Conservation (phyloP, 2,329 filamentous ascomycete species). For the Thelonectria blattea region DNA sequence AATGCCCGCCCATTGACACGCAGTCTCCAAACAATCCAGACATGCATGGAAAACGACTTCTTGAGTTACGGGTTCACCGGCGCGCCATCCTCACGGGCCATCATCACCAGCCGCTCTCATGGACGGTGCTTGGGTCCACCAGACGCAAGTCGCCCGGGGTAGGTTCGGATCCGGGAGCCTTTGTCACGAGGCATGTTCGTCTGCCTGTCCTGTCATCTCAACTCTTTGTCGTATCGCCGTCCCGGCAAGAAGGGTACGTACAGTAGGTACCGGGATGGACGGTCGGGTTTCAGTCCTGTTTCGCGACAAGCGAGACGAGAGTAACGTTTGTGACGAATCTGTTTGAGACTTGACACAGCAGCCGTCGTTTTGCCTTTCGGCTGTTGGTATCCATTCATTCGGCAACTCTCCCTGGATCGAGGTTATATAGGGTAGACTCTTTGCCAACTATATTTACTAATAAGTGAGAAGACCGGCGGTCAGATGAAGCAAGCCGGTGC, state of each 20-base stretch:
- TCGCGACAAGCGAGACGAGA: constrained; percentile 23
- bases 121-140: constrained; percentile 6
- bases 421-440: not conserved
- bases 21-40: constrained; percentile 3
- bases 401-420: not conserved
- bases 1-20: not conserved
- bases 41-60: not conserved
- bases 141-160: not conserved
- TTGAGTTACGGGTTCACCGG: constrained; percentile 10
- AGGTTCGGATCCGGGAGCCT: constrained; percentile 7
- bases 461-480: not conserved
- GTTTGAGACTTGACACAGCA: constrained; percentile 27
- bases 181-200: not conserved
- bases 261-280: too few relatives aligned
- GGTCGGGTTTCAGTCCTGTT: constrained; percentile 34
- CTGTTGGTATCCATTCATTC: not conserved
- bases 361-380: not conserved
- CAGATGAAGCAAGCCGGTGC: not conserved
- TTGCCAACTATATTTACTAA: not conserved
- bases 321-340: constrained; percentile 4
- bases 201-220: not conserved
- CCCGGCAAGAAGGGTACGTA: not conserved
- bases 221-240: not conserved
- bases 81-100: constrained; percentile 17
- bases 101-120: too few relatives aligned